These are phyloP conservation scores for Lichtheimia ramosa DNA, from an alignment of 371 early-diverging fungal species.

Conservation along the genomic window DNA sequence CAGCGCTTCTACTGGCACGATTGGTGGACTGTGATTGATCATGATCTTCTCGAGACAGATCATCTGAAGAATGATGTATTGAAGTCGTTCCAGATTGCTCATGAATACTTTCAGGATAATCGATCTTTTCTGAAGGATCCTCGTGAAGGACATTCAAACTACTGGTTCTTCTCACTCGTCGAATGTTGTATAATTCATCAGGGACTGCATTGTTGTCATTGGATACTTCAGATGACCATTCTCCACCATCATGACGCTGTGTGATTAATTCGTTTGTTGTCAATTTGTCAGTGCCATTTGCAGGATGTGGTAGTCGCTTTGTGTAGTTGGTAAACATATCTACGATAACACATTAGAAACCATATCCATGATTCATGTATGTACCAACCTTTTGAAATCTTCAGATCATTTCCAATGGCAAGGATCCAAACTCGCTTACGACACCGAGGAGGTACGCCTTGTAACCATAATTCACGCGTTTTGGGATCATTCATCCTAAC, in stretches of 20 bases:
- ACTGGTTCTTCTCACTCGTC: slow-evolving; percentile 35
- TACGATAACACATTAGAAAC: not conserved
- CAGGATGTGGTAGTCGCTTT: not conserved
- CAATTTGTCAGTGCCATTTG: not conserved
- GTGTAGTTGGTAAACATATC: slow-evolving; percentile 7
- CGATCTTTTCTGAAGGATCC: slow-evolving; percentile 5
- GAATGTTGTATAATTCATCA: slow-evolving; percentile 13
- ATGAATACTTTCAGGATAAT: slow-evolving; percentile 6
- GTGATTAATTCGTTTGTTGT: not conserved
- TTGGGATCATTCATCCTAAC: slow-evolving; percentile 28
- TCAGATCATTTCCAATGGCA: slow-evolving; percentile 39
- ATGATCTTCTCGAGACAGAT: no score
- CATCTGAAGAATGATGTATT: not conserved
- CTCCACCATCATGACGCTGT: no score
- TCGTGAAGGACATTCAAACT: slow-evolving; percentile 46
- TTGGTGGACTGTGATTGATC: slow-evolving; percentile 6
- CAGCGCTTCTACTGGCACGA: slow-evolving; percentile 3
- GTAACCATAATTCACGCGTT: slow-evolving; percentile 38
- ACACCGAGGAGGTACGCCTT: slow-evolving; percentile 51
- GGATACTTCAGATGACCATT: no score
- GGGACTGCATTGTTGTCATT: slow-evolving; percentile 5
- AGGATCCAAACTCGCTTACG: slow-evolving; percentile 44
- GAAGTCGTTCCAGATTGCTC: not conserved
- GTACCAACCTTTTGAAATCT: slow-evolving; percentile 30
- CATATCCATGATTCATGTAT: not conserved